Conservation (phyloP, 768 basidiomycete species). For the Amyloporia xantha region DNA sequence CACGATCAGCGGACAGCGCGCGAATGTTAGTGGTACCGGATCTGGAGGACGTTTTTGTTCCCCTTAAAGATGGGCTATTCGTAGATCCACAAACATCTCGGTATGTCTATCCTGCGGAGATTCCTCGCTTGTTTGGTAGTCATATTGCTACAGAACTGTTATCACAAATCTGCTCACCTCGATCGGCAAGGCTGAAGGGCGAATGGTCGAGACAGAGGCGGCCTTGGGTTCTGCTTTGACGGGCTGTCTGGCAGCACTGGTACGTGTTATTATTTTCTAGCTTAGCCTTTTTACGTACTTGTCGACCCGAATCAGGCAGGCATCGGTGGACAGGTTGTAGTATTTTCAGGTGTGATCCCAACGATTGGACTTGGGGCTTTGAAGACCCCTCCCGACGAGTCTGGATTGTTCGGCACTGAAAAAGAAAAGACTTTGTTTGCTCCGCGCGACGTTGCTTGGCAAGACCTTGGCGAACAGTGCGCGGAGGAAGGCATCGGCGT, state of each 20-base stretch:
- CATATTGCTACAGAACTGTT: constrained; percentile 34
- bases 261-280: constrained; percentile 4
- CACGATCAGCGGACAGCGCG: constrained; percentile 37
- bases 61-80: constrained; percentile 65
- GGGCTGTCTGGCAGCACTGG: constrained; percentile 56
- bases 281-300: neutral
- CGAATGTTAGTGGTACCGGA: constrained; percentile 81
- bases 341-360: constrained; percentile 67
- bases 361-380: constrained; percentile 70
- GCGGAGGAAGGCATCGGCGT: constrained; percentile 88
- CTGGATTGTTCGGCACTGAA: constrained; percentile 69
- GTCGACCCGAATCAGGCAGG: constrained; percentile 39
- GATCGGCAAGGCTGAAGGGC: constrained; percentile 56
- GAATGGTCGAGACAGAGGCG: constrained; percentile 42
- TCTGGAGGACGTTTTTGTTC: constrained; percentile 88
- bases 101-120: constrained; percentile 34
- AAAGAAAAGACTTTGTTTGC: constrained; percentile 79
- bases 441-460: constrained; percentile 77
- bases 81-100: constrained; percentile 66
- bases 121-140: neutral
- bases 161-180: constrained; percentile 62
- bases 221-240: constrained; percentile 76
- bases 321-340: constrained; percentile 69
- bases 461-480: constrained; percentile 79
- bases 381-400: constrained; percentile 49